Evolutionary conservation across 2,329 filamentous ascomycete species (phyloP), one percentile per base, ranked within the genome.

Genomic region (Aureobasidium sp.): DNA sequence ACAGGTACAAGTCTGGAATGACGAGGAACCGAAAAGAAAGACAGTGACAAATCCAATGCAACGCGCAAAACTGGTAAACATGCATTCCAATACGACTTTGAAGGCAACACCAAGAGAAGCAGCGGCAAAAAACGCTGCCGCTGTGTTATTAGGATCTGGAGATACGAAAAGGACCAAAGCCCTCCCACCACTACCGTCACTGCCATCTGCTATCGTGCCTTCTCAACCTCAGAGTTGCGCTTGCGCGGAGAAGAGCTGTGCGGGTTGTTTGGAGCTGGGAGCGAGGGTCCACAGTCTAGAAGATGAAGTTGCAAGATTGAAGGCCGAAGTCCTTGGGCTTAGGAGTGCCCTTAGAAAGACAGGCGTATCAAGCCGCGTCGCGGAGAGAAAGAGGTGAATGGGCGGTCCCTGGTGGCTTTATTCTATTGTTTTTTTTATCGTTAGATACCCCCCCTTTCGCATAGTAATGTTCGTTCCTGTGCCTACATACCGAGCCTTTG

Each of bases 271-370:
- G 15, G 50, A 49, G 16, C 13, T 58, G 5, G 49, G 29, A 16
- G 11, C 37, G 10, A 48, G 52, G 8, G 61, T 64, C 16, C 58
- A 36, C 8, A 39, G 42, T 11, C 32, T 64, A 39, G 49, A 62
- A 39, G 54, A 63, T 16, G 63, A 64, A 50, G 59, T 64, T 3
- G 54, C 53, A 36, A 44, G 55, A 29, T 27, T 64, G 34, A 64
- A 55, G 41, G 57, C 54, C 11, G 63, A 65, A n/a, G 50, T 62
- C 16, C 54, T 65, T 21, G 62, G 62, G 30, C 49, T 63, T 62
- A 65, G 62, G 48, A 63, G 57, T 55, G 63, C 60, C 27, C 42
- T 63, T 15, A 62, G 60, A 3, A 48, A 21, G 29, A 52, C 59
- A 0, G 50, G 50, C 11, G 27, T 49, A 1, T 48, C 44, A 6